Percentiles rank a stretch among this genome's conserved stretches.
These are phyloP conservation scores for Blepharisma undulans DNA, from an alignment of 169 alveolate genomes.

Conservation along the genomic window DNA sequence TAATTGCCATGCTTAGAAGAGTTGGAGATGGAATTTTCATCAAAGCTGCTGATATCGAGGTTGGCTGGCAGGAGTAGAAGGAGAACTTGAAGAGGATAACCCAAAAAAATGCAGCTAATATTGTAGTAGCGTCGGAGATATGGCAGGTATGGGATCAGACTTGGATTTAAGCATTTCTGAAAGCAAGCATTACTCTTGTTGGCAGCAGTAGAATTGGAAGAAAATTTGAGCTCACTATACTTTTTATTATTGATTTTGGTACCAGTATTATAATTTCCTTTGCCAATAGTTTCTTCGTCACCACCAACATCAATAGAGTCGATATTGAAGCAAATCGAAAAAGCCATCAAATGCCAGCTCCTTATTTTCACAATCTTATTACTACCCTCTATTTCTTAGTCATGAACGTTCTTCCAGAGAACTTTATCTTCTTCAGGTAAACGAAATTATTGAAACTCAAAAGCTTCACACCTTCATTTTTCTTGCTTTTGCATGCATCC, in stretches of 20 bases:
- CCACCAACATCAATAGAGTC: slow-evolving; percentile 67
- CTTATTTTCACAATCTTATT: slow-evolving; percentile 83
- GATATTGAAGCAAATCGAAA: slow-evolving; percentile 76
- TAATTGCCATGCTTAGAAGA: slow-evolving; percentile 91
- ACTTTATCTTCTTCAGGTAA: slow-evolving; percentile 37
- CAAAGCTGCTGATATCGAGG: slow-evolving; percentile 94
- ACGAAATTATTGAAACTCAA: slow-evolving; percentile 39
- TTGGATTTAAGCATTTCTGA: slow-evolving; percentile 93
- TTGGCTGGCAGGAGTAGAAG: slow-evolving; percentile 91
- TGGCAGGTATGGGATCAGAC: slow-evolving; percentile 96
- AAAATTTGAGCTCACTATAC: slow-evolving; percentile 52
- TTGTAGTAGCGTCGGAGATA: slow-evolving; percentile 94
- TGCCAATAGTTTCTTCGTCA: slow-evolving; percentile 68
- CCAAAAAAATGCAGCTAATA: slow-evolving; percentile 92
- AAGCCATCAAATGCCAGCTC: slow-evolving; percentile 81
- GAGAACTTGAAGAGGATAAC: slow-evolving; percentile 90
- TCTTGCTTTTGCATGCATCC: slow-evolving; percentile 75
- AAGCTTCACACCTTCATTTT: slow-evolving; percentile 73
- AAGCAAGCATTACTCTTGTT: slow-evolving; percentile 91
- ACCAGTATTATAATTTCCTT: slow-evolving; percentile 83
- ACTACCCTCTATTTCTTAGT: slow-evolving; percentile 67
- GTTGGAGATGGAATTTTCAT: slow-evolving; percentile 95
- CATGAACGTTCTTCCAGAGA: slow-evolving; percentile 62
- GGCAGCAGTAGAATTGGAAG: slow-evolving; percentile 68
- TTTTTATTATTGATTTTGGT: slow-evolving; percentile 78